Evolutionary conservation across 805 yeast genomes (phyloP).

Genomic region (Candida odintsovae): DNA sequence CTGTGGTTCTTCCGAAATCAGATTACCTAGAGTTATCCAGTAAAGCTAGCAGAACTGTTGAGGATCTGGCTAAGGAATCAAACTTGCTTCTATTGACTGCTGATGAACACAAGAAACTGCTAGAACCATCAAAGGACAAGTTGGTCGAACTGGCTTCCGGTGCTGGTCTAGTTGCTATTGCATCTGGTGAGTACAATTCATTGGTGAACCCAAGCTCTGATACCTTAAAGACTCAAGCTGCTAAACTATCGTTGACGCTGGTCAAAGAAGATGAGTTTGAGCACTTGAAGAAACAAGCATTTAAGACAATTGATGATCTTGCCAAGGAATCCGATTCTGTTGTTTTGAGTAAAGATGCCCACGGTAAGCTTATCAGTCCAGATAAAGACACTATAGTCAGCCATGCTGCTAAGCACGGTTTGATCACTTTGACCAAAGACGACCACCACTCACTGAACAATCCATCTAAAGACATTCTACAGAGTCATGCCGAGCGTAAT

Average conservation of each 20-base stretch:
- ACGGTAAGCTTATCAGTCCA: constrained; percentile 3
- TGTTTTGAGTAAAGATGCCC: constrained; percentile 1
- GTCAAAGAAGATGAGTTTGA: constrained; percentile 1
- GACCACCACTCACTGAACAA: constrained; percentile 6
- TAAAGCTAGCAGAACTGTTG: constrained; percentile 2
- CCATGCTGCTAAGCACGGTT: constrained; percentile 7
- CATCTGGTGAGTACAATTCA: neutral
- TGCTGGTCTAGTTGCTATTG: constrained; percentile 9
- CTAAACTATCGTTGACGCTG: neutral
- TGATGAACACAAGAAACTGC: neutral
- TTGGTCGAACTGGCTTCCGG: constrained; percentile 1
- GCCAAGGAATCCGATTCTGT: constrained; percentile 4
- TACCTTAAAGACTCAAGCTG: neutral
- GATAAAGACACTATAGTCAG: constrained; percentile 1
- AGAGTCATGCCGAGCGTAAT: constrained; percentile 18
- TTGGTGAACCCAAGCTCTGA: constrained; percentile 3
- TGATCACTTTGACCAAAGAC: constrained; percentile 6
- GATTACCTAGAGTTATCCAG: neutral
- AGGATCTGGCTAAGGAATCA: constrained; percentile 8
- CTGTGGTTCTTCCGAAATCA: constrained; percentile 5
- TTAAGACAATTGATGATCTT: constrained; percentile 10
- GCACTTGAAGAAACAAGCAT: constrained; percentile 1
- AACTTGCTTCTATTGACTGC: constrained; percentile 1
- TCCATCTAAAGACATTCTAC: constrained; percentile 20
- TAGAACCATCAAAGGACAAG: constrained; percentile 2